phyloP scores from a whole-genome alignment of 495 filamentous ascomycete species.

The Talaromyces stipitatus region DNA sequence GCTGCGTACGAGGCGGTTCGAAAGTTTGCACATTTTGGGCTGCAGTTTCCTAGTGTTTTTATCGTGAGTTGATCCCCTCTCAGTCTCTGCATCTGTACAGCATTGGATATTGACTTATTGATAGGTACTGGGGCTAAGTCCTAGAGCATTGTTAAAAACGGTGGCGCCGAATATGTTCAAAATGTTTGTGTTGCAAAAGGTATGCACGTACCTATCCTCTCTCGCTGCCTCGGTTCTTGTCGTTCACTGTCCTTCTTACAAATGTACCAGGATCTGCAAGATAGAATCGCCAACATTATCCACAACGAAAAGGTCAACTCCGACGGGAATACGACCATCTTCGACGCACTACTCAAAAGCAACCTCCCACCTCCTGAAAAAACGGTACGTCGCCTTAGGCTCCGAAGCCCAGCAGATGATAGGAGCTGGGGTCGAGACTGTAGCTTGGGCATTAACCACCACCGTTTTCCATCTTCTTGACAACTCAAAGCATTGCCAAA shows the following conservation, averaged over 20 bases:
- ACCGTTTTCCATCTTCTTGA: slow-evolving; percentile 16
- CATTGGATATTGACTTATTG: too few species aligned
- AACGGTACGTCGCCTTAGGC: slow-evolving; percentile 17
- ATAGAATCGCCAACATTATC: not conserved
- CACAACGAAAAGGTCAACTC: not conserved
- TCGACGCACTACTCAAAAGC: slow-evolving; percentile 25
- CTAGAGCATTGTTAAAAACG: not conserved
- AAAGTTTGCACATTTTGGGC: slow-evolving; percentile 6
- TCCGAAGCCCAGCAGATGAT: slow-evolving; percentile 30
- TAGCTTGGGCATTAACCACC: slow-evolving; percentile 9
- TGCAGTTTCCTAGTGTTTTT: not conserved
- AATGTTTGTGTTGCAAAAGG: not conserved
- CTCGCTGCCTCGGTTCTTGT: not conserved
- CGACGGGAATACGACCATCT: slow-evolving; percentile 22
- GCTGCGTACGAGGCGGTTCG: not conserved
- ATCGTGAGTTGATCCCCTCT: not conserved
- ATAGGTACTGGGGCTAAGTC: not conserved
- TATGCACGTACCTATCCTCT: not conserved
- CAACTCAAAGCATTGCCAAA: slow-evolving; percentile 11
- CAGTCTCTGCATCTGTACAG: not conserved
- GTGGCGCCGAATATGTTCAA: not conserved
- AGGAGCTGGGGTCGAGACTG: slow-evolving; percentile 32
- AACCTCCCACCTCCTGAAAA: slow-evolving; percentile 16
- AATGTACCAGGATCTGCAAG: not conserved
- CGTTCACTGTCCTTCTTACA: not conserved